phyloP scores from a whole-genome alignment of 106 monocot genomes.

The Platanthera zijinensis region DNA sequence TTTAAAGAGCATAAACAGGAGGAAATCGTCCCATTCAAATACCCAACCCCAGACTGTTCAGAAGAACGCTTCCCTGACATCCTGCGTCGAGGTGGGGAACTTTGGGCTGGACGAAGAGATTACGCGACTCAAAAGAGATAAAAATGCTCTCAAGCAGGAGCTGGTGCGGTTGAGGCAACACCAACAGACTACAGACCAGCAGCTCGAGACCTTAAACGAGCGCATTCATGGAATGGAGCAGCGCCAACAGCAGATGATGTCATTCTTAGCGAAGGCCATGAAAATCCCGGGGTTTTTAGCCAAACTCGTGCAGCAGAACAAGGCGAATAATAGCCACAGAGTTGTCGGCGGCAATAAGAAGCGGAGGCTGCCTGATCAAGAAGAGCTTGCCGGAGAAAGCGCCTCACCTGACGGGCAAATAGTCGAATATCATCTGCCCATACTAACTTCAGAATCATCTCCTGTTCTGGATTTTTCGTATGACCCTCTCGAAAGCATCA shows the following conservation, averaged over 20 bases:
- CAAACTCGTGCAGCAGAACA: conserved; percentile 28
- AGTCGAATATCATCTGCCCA: conserved; percentile 26
- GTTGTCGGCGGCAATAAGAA: conserved; percentile 29
- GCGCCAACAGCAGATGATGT: conserved; percentile 42
- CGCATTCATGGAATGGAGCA: conserved; percentile 38
- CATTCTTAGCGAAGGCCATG: conserved; percentile 43
- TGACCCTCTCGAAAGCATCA: conserved; percentile 14
- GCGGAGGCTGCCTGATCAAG: conserved; percentile 31
- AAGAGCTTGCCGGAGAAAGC: conserved; percentile 1
- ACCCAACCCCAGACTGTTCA: conserved; percentile 18
- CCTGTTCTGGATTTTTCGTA: conserved; percentile 16
- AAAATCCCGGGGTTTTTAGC: conserved; percentile 25
- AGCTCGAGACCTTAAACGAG: conserved; percentile 24
- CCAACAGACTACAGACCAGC: conserved; percentile 27
- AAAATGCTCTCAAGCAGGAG: conserved; percentile 42
- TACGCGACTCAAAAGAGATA: conserved; percentile 42
- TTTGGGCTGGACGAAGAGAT: conserved; percentile 42
- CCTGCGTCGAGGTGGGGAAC: conserved; percentile 40
- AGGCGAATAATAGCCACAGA: conserved; percentile 7
- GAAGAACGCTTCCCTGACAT: conserved; percentile 19
- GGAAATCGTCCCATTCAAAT: conserved; percentile 34
- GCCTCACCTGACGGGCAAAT: conserved; percentile 24
- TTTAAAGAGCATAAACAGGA: conserved; percentile 27
- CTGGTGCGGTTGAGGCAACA: conserved; percentile 34
- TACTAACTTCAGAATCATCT: conserved; percentile 24